phyloP scores from a whole-genome alignment of 768 basidiomycete genomes.

The Trametes sanguinea region DNA sequence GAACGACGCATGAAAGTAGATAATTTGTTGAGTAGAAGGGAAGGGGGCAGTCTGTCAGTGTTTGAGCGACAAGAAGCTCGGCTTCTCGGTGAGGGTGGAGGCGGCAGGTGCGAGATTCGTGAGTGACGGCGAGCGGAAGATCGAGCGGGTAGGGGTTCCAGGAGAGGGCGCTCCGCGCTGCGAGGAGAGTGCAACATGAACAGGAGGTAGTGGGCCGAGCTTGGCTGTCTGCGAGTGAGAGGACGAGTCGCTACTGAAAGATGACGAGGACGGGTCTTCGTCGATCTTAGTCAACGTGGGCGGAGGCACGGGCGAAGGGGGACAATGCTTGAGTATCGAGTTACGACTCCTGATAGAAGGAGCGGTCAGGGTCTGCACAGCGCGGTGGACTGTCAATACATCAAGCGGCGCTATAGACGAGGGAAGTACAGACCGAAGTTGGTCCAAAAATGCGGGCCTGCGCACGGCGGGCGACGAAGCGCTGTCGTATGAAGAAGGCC shows the following conservation, averaged over 20 bases:
- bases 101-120: neutral
- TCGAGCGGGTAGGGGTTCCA: neutral
- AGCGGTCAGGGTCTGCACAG: neutral
- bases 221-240: neutral
- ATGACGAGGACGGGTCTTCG: neutral
- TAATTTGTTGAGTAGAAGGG: no score
- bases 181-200: neutral
- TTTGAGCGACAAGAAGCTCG: conserved; percentile 13
- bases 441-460: neutral
- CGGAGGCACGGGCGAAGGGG: neutral
- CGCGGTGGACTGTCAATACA: neutral
- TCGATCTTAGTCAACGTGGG: neutral
- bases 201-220: neutral
- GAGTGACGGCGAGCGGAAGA: neutral
- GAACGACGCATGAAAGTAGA: no score
- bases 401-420: neutral
- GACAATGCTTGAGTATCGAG: neutral
- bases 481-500: neutral
- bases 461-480: neutral
- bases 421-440: neutral
- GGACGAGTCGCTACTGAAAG: neutral
- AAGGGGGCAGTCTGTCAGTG: neutral
- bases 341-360: neutral
- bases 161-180: neutral
- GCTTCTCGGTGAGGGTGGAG: neutral